These are phyloP conservation scores for Raphanus hybrid DNA, from an alignment of 441 rosid species.

Conservation along the genomic window DNA sequence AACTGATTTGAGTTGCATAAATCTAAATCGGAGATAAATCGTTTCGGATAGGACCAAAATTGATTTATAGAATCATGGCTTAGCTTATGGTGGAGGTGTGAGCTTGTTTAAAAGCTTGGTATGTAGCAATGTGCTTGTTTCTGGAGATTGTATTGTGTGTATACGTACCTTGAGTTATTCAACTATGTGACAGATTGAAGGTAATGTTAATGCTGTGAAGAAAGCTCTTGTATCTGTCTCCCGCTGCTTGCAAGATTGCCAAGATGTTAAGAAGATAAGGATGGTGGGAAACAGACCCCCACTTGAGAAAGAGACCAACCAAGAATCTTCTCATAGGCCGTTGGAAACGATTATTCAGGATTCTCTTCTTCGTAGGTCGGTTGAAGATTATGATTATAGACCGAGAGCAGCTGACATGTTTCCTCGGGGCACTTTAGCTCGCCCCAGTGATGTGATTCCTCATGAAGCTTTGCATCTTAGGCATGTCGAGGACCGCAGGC, in stretches of 20 bases:
- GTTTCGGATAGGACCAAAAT: no score
- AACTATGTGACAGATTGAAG: slow-evolving; percentile 80
- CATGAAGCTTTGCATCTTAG: slow-evolving; percentile 46
- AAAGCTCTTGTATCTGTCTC: slow-evolving; percentile 83
- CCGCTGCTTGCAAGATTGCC: slow-evolving; percentile 80
- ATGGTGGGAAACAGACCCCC: slow-evolving; percentile 47
- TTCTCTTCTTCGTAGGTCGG: slow-evolving; percentile 45
- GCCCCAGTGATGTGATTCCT: slow-evolving; percentile 43
- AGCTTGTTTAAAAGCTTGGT: slow-evolving; percentile 8
- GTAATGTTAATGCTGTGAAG: slow-evolving; percentile 68
- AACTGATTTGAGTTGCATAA: background rate
- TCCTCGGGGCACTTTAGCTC: slow-evolving; percentile 46
- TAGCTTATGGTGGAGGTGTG: background rate
- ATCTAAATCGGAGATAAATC: background rate
- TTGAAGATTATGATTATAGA: slow-evolving; percentile 44
- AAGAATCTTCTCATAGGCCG: slow-evolving; percentile 47
- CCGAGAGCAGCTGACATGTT: slow-evolving; percentile 39
- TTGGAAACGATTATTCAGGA: slow-evolving; percentile 51
- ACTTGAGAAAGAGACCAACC: slow-evolving; percentile 40
- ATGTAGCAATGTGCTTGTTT: slow-evolving; percentile 15
- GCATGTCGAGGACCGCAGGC: slow-evolving; percentile 45
- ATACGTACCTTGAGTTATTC: slow-evolving; percentile 19
- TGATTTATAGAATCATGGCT: background rate
- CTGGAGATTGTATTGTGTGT: slow-evolving; percentile 5
- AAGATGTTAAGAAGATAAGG: slow-evolving; percentile 58